Evolutionary conservation across 108 stramenopile species (phyloP).

Genomic region (Asterionellopsis glacialis): DNA sequence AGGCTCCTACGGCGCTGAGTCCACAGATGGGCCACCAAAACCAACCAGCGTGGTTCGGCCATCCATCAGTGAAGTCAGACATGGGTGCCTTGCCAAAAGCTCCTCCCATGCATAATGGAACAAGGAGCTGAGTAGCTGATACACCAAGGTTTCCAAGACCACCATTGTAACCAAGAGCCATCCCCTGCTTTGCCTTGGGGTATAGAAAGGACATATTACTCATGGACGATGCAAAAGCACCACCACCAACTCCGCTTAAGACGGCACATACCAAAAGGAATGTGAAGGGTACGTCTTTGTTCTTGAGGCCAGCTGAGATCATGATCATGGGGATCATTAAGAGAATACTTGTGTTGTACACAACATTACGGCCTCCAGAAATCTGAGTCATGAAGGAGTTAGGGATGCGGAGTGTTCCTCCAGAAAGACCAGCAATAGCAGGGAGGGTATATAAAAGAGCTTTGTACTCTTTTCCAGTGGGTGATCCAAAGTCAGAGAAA

Average conservation of each 20-base stretch:
- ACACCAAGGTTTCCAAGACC: constrained; percentile 28
- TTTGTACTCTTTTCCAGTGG: constrained; percentile 20
- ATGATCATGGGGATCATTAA: constrained; percentile 29
- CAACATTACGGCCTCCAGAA: constrained; percentile 25
- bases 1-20: constrained; percentile 11
- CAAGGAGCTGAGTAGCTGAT: constrained; percentile 17
- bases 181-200: constrained; percentile 21
- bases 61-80: constrained; percentile 7
- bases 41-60: constrained; percentile 27
- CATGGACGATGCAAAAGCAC: constrained; percentile 29
- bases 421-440: constrained; percentile 23
- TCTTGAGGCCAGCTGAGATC: constrained; percentile 13
- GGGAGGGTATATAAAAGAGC: constrained; percentile 22
- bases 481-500: constrained; percentile 24
- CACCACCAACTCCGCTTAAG: constrained; percentile 23
- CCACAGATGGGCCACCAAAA: constrained; percentile 28
- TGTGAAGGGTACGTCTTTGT: constrained; percentile 14
- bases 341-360: constrained; percentile 19
- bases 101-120: constrained; percentile 19
- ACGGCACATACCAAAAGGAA: constrained; percentile 9
- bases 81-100: constrained; percentile 10
- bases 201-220: constrained; percentile 27
- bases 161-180: constrained; percentile 21
- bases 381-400: constrained; percentile 27
- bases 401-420: constrained; percentile 31